Evolutionary conservation across 192 early-diverging fungal species (phyloP).

Genomic region (Entophlyctis luteolus): DNA sequence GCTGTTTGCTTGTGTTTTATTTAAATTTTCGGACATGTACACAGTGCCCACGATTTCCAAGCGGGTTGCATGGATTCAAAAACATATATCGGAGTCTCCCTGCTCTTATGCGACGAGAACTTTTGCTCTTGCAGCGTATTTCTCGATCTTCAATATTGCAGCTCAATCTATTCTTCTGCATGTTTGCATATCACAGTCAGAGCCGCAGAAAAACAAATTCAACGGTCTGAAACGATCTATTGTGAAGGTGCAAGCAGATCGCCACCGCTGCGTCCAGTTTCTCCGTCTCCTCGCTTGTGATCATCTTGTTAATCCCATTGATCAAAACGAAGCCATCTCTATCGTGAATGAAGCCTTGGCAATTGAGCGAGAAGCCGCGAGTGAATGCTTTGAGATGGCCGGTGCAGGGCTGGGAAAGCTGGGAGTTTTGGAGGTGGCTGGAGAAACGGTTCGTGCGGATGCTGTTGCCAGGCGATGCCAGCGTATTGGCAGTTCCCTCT

Average conservation of each 20-base stretch:
- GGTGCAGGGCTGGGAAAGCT: conserved; percentile 12
- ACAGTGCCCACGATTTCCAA: conserved; percentile 20
- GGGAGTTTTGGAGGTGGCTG: not conserved
- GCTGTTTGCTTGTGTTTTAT: not conserved
- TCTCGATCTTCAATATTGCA: conserved; percentile 4
- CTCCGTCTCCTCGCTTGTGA: conserved; percentile 12
- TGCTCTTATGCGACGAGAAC: conserved; percentile 25
- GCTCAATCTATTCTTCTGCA: conserved; percentile 15
- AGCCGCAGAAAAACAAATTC: not conserved
- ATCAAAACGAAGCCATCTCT: not conserved
- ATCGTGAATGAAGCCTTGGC: conserved; percentile 24
- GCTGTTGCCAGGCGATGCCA: not conserved
- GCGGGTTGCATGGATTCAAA: conserved; percentile 30
- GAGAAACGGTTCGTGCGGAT: not conserved
- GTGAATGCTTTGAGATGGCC: conserved; percentile 19
- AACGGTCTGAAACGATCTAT: conserved; percentile 14
- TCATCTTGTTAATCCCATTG: conserved; percentile 14
- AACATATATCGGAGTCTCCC: conserved; percentile 27
- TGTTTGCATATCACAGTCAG: not conserved
- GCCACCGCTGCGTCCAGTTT: conserved; percentile 11
- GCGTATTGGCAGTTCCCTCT: not conserved
- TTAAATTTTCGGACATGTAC: conserved; percentile 1
- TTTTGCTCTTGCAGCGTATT: conserved; percentile 21
- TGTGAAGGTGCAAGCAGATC: conserved; percentile 21
- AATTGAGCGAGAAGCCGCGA: not conserved